Conservation (phyloP, 2,329 filamentous ascomycete genomes). For the Blastomyces percursus region DNA sequence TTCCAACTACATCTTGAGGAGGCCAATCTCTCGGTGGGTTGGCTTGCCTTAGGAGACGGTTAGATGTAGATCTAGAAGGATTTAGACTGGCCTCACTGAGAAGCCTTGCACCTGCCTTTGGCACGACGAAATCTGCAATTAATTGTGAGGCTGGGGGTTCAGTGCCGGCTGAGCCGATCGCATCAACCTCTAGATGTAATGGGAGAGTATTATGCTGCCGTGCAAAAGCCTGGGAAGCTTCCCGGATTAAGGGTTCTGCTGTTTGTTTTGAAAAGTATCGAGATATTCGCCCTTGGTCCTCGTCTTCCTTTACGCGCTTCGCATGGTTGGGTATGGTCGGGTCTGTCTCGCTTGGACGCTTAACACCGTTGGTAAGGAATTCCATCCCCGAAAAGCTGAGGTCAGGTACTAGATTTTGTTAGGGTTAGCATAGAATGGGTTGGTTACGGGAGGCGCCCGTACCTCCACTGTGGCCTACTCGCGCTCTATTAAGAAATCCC, state of each 20-base stretch:
- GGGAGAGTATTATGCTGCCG: background rate
- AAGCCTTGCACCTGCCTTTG: background rate
- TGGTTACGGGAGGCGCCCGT: too few species aligned
- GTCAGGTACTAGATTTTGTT: conserved; percentile 10
- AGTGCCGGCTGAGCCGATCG: too few species aligned
- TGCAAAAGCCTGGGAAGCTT: background rate
- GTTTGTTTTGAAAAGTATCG: conserved; percentile 3
- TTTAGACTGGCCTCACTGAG: background rate
- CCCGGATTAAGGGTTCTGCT: background rate
- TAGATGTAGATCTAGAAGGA: background rate
- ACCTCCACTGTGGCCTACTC: background rate
- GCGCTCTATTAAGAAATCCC: background rate
- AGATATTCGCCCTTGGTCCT: background rate
- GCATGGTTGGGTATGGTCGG: background rate
- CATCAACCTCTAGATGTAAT: background rate
- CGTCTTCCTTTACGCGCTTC: background rate
- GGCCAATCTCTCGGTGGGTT: background rate
- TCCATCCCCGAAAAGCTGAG: conserved; percentile 19
- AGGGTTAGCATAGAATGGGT: background rate
- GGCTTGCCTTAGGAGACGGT: background rate
- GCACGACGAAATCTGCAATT: background rate
- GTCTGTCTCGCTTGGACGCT: background rate
- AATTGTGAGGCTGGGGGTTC: background rate
- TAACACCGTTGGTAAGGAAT: conserved; percentile 13
- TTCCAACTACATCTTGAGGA: background rate